Conservation (phyloP, 2,329 filamentous ascomycete species). For the Trichophyton verrucosum region DNA sequence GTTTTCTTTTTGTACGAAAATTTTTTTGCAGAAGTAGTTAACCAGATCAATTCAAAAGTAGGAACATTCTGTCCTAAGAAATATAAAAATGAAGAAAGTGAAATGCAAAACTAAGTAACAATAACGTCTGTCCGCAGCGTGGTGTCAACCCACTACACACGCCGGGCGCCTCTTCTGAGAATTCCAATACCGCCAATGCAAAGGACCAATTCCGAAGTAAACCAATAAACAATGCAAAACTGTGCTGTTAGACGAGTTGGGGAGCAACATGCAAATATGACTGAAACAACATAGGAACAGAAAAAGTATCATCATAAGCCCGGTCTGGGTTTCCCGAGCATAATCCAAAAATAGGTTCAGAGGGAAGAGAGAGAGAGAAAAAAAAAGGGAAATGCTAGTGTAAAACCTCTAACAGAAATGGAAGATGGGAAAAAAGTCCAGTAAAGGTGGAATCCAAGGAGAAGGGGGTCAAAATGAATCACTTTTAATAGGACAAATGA, state of each 20-base stretch:
- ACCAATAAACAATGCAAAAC: background rate
- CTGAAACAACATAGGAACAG: background rate
- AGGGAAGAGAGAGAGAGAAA: background rate
- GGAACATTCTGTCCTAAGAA: background rate
- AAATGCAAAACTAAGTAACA: background rate
- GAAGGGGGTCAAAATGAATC: background rate
- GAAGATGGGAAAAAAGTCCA: background rate
- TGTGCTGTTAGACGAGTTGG: background rate
- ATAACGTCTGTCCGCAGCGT: background rate
- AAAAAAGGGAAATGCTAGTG: background rate
- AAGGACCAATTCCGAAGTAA: background rate
- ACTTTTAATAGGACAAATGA: background rate
- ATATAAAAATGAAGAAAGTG: background rate
- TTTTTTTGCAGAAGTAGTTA: background rate
- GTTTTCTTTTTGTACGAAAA: no score
- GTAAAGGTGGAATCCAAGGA: background rate
- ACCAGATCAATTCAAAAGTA: background rate
- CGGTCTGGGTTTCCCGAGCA: constrained; percentile 2
- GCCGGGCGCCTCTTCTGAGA: background rate
- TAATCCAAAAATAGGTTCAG: background rate
- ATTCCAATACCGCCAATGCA: constrained; percentile 1
- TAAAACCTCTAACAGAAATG: background rate
- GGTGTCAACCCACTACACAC: background rate
- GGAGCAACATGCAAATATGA: background rate
- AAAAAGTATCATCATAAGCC: background rate